These are phyloP conservation scores for Populus tremula DNA, from an alignment of 345 rosid genomes.

Conservation along the genomic window DNA sequence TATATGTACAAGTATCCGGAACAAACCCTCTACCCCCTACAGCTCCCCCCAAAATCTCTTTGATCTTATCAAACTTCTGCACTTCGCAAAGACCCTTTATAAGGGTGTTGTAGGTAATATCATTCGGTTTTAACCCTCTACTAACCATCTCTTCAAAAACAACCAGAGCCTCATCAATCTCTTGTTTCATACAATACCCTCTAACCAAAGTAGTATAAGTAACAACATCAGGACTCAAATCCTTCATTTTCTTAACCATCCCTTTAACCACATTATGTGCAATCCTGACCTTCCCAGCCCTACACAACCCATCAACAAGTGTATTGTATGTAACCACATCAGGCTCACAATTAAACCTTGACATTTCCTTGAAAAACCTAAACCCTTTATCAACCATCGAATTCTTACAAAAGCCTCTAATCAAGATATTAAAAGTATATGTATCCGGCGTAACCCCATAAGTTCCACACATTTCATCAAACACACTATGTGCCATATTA, in stretches of 20 bases:
- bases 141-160: slow-evolving; percentile 50
- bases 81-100: slow-evolving; percentile 73
- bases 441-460: slow-evolving; percentile 72
- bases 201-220: slow-evolving; percentile 74
- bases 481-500: slow-evolving; percentile 60
- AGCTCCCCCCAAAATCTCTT: slow-evolving; percentile 43
- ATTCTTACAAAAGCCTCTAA: slow-evolving; percentile 69
- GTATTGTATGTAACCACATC: slow-evolving; percentile 72
- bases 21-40: slow-evolving; percentile 33
- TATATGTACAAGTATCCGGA: slow-evolving; percentile 78
- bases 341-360: slow-evolving; percentile 49
- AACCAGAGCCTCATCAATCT: slow-evolving; percentile 60
- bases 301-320: slow-evolving; percentile 77
- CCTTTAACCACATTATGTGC: slow-evolving; percentile 71
- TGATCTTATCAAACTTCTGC: slow-evolving; percentile 52
- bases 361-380: slow-evolving; percentile 59
- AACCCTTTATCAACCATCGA: slow-evolving; percentile 72
- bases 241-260: slow-evolving; percentile 46
- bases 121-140: slow-evolving; percentile 56
- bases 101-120: slow-evolving; percentile 63
- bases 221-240: slow-evolving; percentile 60
- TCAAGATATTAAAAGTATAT: slow-evolving; percentile 66
- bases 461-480: slow-evolving; percentile 72
- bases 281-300: slow-evolving; percentile 66
- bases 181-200: slow-evolving; percentile 73